Conservation (phyloP, 176 grass and related monocot species). For the Bolboschoenus planiculmis region DNA sequence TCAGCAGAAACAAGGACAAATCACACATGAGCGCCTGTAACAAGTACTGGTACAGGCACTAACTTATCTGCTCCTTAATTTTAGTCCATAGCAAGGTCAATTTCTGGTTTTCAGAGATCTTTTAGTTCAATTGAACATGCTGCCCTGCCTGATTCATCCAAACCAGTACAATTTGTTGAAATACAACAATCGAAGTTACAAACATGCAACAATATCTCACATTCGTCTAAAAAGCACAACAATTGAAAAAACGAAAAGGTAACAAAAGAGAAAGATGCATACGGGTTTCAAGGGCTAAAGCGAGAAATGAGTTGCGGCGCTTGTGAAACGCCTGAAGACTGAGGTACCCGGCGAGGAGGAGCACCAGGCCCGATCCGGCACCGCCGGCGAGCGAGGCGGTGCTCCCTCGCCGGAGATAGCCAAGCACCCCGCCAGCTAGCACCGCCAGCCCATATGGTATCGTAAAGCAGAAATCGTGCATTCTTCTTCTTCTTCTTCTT, state of each 20-base stretch:
- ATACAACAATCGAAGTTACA: background rate
- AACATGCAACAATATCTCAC: background rate
- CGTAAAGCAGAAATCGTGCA: conserved; percentile 99
- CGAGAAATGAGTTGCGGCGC: conserved; percentile 59
- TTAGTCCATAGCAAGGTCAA: background rate
- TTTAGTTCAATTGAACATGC: background rate
- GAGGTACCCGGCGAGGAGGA: conserved; percentile 75
- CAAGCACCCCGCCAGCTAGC: conserved; percentile 56
- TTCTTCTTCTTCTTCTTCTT: background rate
- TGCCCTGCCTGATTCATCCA: background rate
- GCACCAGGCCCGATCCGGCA: conserved; percentile 44
- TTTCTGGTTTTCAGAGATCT: background rate
- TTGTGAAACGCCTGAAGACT: conserved; percentile 96
- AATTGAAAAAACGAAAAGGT: background rate
- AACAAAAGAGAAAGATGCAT: background rate
- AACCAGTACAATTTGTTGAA: background rate
- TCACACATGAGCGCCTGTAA: background rate
- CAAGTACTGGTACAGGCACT: background rate
- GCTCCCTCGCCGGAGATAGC: conserved; percentile 76
- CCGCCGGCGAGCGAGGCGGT: conserved; percentile 74
- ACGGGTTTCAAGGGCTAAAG: conserved; percentile 67
- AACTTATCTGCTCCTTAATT: background rate
- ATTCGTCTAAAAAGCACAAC: background rate
- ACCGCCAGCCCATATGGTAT: conserved; percentile 79
- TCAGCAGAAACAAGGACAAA: background rate